A percentile compares a stretch with the other conserved stretches of the same genome.
phyloP scores from a whole-genome alignment of 352 stramenopile species.

The Achlya hypogyna region DNA sequence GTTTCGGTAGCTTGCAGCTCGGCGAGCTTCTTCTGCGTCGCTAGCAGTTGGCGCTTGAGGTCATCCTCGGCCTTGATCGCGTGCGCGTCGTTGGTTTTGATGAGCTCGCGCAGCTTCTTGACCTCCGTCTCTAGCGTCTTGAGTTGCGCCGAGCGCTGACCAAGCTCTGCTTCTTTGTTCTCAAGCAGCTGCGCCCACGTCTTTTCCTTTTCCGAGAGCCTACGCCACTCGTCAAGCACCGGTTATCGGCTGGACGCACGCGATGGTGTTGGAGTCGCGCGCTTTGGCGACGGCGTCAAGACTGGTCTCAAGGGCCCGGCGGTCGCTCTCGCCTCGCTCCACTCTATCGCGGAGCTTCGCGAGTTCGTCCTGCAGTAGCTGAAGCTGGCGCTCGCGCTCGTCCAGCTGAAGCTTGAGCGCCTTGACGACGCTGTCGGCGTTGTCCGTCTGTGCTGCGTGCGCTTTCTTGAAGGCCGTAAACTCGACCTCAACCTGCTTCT shows the following conservation, averaged over 20 bases:
- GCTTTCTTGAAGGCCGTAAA: neutral
- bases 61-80: constrained; percentile 6
- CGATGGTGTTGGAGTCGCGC: constrained; percentile 22
- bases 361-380: constrained; percentile 24
- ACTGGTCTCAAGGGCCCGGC: neutral
- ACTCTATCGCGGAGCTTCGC: neutral
- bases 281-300: constrained; percentile 7
- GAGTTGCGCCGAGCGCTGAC: constrained; percentile 20
- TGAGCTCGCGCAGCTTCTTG: constrained; percentile 9
- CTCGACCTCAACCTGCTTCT: constrained; percentile 3
- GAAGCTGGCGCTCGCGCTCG: constrained; percentile 28
- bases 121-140: constrained; percentile 19
- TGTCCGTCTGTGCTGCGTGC: neutral
- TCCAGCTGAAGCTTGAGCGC: constrained; percentile 33
- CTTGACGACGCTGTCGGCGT: constrained; percentile 27
- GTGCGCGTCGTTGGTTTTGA: constrained; percentile 20
- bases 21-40: constrained; percentile 4
- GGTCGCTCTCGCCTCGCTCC: neutral
- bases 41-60: constrained; percentile 9
- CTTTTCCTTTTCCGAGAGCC: constrained; percentile 21
- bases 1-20: neutral
- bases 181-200: constrained; percentile 23
- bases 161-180: constrained; percentile 20
- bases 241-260: constrained; percentile 23
- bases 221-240: constrained; percentile 18